These are phyloP conservation scores for Albophoma yamanashiensis DNA, from an alignment of 2,329 filamentous ascomycete genomes.

Conservation along the genomic window DNA sequence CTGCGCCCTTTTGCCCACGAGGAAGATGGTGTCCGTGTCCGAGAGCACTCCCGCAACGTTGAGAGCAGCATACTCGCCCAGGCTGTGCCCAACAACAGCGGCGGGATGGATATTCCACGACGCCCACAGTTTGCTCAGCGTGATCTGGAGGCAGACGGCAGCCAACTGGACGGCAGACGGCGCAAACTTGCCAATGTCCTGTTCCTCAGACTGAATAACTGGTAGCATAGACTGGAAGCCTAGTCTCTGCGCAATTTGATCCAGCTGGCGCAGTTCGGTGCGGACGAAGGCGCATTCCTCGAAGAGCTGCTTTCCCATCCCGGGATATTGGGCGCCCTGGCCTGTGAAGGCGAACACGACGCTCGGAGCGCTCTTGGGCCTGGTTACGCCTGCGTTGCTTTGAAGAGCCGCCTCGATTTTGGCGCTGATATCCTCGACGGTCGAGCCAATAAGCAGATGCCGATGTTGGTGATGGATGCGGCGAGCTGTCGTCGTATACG, in stretches of 20 bases:
- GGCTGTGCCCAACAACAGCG: slow-evolving; percentile 35
- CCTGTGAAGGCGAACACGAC: slow-evolving; percentile 29
- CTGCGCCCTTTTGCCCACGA: slow-evolving; percentile 47
- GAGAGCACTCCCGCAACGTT: slow-evolving; percentile 49
- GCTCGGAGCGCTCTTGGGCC: neutral
- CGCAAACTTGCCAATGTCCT: slow-evolving; percentile 1
- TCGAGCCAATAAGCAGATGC: neutral
- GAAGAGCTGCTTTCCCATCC: slow-evolving; percentile 20
- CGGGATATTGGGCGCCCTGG: slow-evolving; percentile 23
- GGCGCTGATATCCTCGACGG: neutral
- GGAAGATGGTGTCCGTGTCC: slow-evolving; percentile 45
- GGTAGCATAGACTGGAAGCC: slow-evolving; percentile 25
- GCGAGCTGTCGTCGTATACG: slow-evolving; percentile 45
- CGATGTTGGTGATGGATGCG: slow-evolving; percentile 4
- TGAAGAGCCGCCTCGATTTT: neutral
- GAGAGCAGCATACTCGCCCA: slow-evolving; percentile 54
- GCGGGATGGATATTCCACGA: slow-evolving; percentile 27
- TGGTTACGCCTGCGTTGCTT: neutral
- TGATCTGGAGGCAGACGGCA: slow-evolving; percentile 24
- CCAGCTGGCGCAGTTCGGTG: slow-evolving; percentile 15
- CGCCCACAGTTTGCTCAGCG: slow-evolving; percentile 25
- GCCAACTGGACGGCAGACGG: slow-evolving; percentile 21
- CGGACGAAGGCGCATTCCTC: slow-evolving; percentile 17
- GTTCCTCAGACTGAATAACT: slow-evolving; percentile 26
- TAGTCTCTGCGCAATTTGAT: slow-evolving; percentile 14